A percentile compares a stretch with the other conserved stretches of the same genome.
Conservation (phyloP, 1,284 basidiomycete genomes). For the Puccinia coronata region DNA sequence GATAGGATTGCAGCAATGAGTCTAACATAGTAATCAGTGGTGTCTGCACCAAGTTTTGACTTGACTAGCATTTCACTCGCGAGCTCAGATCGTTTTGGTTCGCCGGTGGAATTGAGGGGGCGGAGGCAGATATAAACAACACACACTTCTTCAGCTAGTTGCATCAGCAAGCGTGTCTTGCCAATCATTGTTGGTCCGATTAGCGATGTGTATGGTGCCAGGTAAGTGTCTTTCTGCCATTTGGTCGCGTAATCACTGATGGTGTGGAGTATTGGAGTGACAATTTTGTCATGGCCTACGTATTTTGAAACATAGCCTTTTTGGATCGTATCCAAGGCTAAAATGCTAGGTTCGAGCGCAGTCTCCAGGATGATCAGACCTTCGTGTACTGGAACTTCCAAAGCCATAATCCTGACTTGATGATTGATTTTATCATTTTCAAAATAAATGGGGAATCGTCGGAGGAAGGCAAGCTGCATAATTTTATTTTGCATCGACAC, state of each 20-base stretch:
- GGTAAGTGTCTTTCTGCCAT: neutral
- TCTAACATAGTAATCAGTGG: too few species aligned
- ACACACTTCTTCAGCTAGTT: neutral
- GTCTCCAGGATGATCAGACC: too few species aligned
- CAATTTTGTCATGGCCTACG: neutral
- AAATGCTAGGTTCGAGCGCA: too few species aligned
- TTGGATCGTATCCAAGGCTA: neutral
- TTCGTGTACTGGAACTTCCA: too few species aligned
- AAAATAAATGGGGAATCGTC: too few species aligned
- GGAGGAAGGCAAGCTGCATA: too few species aligned
- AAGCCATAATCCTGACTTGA: too few species aligned
- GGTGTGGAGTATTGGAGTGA: neutral
- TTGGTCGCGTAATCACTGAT: neutral
- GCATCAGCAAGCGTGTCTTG: neutral
- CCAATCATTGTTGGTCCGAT: neutral
- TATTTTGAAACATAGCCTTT: neutral
- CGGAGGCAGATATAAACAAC: constrained; percentile 4
- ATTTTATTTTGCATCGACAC: too few species aligned
- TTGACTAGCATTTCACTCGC: neutral
- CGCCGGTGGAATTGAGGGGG: neutral
- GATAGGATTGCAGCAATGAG: too few species aligned
- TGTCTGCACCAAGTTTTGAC: neutral
- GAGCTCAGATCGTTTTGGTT: neutral
- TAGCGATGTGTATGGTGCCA: neutral
- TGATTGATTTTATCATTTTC: too few species aligned